These are phyloP conservation scores for Nakazawaea wyomingensis DNA, from an alignment of 805 yeast species.

Conservation along the genomic window DNA sequence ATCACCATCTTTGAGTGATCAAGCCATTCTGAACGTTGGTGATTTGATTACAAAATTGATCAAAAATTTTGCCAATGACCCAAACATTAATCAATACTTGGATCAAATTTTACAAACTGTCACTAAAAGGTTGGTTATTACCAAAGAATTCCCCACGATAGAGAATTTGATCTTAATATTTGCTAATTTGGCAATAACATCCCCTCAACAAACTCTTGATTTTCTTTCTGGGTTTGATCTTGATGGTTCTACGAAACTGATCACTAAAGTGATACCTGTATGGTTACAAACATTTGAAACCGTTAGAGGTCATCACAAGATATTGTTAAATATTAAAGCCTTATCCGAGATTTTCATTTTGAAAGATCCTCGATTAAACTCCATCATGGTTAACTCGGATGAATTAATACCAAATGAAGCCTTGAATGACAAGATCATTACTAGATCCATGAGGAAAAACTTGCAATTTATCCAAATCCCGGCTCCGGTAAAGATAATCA, in stretches of 20 bases:
- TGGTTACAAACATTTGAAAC: constrained; percentile 85
- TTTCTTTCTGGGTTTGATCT: constrained; percentile 44
- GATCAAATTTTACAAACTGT: constrained; percentile 69
- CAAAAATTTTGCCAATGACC: constrained; percentile 27
- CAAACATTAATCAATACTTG: constrained; percentile 35
- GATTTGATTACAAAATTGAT: constrained; percentile 30
- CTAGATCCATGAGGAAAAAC: constrained; percentile 75
- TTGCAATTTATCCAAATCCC: constrained; percentile 61
- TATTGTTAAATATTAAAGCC: constrained; percentile 64
- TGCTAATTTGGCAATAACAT: constrained; percentile 59
- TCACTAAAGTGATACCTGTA: constrained; percentile 40
- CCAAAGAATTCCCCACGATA: constrained; percentile 66
- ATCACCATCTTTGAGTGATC: constrained; percentile 66
- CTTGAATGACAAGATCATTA: constrained; percentile 47
- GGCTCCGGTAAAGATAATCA: constrained; percentile 67
- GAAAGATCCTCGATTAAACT: constrained; percentile 46
- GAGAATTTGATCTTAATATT: constrained; percentile 76
- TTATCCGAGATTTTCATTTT: constrained; percentile 59
- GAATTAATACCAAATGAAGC: constrained; percentile 44
- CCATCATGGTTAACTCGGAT: constrained; percentile 71
- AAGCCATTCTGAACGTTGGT: constrained; percentile 79
- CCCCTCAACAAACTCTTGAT: constrained; percentile 59
- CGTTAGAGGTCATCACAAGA: constrained; percentile 71
- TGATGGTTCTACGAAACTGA: constrained; percentile 19
- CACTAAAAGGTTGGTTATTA: constrained; percentile 56